Conservation (phyloP, 805 yeast species). For the Myxozyma monticola region DNA sequence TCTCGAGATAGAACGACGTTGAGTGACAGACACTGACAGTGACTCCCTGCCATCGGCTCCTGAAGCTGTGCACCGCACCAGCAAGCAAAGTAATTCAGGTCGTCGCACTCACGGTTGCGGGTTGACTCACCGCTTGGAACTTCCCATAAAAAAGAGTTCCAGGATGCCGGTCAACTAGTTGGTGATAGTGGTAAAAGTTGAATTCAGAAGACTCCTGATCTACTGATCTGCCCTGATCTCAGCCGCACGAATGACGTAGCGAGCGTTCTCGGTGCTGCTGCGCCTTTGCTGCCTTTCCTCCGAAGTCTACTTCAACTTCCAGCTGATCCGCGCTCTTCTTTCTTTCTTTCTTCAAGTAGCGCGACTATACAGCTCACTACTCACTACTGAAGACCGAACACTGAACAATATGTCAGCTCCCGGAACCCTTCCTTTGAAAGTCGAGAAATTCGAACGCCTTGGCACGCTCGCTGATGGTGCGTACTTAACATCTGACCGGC, state of each 20-base stretch:
- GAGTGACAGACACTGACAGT: no score
- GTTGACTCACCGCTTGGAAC: no score
- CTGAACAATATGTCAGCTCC: constrained; percentile 2
- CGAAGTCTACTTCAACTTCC: background rate
- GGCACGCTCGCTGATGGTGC: constrained; percentile 28
- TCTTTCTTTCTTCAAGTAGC: background rate
- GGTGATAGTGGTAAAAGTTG: no score
- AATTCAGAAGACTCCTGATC: no score
- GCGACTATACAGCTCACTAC: background rate
- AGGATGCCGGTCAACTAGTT: no score
- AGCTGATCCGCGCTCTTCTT: background rate
- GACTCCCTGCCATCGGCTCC: no score
- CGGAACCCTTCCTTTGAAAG: constrained; percentile 21
- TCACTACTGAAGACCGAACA: background rate
- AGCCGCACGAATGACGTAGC: background rate
- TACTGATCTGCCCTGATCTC: no score
- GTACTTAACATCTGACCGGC: background rate
- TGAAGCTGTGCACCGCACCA: no score
- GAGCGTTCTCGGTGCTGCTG: background rate
- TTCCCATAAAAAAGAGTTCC: no score
- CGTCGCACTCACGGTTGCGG: no score
- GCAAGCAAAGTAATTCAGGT: no score
- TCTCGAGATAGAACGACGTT: no score
- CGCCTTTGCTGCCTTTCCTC: background rate
- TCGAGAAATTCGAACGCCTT: constrained; percentile 26